These are phyloP conservation scores for Neoascochyta sp. DNA, from an alignment of 2,329 filamentous ascomycete genomes.

Conservation along the genomic window DNA sequence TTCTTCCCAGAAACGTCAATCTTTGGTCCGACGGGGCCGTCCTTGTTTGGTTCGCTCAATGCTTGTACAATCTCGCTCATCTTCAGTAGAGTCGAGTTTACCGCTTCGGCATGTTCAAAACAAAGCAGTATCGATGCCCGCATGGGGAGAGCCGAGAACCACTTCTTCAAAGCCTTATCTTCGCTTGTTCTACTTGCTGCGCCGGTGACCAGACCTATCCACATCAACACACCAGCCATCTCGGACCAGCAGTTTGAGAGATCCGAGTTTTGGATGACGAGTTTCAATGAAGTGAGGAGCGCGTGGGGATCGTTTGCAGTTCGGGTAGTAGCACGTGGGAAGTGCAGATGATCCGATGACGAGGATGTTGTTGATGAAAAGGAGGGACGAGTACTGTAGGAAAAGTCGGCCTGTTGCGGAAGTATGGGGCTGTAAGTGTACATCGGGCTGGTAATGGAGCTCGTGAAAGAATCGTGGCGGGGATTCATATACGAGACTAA, in stretches of 20 bases:
- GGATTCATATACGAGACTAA: conserved; percentile 13
- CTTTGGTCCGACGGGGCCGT: background rate
- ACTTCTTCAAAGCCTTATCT: conserved; percentile 21
- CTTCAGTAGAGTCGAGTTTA: conserved; percentile 25
- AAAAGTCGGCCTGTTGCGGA: conserved; percentile 5
- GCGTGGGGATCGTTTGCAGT: conserved; percentile 3
- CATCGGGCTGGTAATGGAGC: conserved; percentile 11
- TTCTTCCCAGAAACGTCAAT: conserved; percentile 10
- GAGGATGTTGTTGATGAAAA: conserved; percentile 7
- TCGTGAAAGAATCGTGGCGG: conserved; percentile 17
- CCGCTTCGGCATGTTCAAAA: conserved; percentile 35
- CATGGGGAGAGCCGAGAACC: conserved; percentile 32
- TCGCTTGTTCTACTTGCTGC: conserved; percentile 28
- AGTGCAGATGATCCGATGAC: conserved; percentile 5
- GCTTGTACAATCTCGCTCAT: conserved; percentile 25
- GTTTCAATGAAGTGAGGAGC: conserved; percentile 22
- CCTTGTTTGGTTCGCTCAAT: conserved; percentile 4
- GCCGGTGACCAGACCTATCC: conserved; percentile 33
- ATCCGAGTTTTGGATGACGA: conserved; percentile 28
- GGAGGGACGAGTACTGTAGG: conserved; percentile 5
- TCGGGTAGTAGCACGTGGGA: too few relatives aligned
- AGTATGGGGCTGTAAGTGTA: conserved; percentile 9
- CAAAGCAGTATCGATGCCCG: conserved; percentile 32
- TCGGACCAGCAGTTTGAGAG: conserved; percentile 35
- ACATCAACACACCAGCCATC: conserved; percentile 39